Evolutionary conservation across 371 early-diverging fungal genomes (phyloP).

Genomic region (Lichtheimia ramosa): DNA sequence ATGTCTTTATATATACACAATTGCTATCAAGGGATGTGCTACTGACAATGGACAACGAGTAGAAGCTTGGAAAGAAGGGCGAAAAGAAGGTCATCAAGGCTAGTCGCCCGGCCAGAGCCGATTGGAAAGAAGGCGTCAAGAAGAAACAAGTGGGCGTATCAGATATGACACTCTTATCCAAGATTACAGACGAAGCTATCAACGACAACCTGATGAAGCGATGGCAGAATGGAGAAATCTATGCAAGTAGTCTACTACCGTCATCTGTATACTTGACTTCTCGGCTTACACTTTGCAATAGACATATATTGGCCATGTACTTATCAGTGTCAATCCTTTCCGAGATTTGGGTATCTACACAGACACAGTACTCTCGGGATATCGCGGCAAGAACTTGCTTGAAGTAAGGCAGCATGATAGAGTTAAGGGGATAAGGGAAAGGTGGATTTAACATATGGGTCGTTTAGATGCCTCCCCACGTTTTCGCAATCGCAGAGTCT

Average conservation of each 20-base stretch:
- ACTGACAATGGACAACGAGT: too few species aligned
- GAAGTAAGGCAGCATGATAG: conserved; percentile 52
- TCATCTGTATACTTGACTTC: background rate
- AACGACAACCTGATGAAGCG: conserved; percentile 85
- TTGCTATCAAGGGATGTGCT: too few species aligned
- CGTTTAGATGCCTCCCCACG: conserved; percentile 79
- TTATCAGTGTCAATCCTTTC: conserved; percentile 90
- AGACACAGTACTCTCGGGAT: conserved; percentile 67
- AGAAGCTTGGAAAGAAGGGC: conserved; percentile 32
- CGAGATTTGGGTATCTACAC: conserved; percentile 84
- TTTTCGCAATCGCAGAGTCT: conserved; percentile 86
- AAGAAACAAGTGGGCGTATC: conserved; percentile 86
- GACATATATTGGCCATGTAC: conserved; percentile 89
- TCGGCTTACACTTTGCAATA: conserved; percentile 23
- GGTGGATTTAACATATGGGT: too few species aligned
- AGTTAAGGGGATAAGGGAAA: background rate
- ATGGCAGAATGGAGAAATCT: conserved; percentile 82
- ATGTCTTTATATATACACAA: too few species aligned
- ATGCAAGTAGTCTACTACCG: conserved; percentile 49
- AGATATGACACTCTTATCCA: conserved; percentile 87
- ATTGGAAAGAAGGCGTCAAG: conserved; percentile 80
- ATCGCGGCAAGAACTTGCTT: conserved; percentile 81
- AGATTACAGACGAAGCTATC: conserved; percentile 85
- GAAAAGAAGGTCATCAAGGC: conserved; percentile 53
- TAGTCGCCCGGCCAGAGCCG: conserved; percentile 68